A percentile compares a stretch with the other conserved stretches of the same genome.
phyloP scores from a whole-genome alignment of 179 eudicot genomes.

The Nepenthes alata region DNA sequence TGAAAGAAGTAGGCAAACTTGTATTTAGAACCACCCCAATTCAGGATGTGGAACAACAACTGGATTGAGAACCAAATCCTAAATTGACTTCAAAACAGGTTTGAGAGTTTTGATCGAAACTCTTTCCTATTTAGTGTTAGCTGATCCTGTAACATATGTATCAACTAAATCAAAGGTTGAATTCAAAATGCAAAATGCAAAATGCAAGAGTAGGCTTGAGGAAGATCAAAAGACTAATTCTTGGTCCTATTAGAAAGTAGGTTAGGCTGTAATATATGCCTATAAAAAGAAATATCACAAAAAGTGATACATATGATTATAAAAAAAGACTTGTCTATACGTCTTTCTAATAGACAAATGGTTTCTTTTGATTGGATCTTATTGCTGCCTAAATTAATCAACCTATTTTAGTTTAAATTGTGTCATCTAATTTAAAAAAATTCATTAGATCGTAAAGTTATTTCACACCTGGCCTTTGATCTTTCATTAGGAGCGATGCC shows the following conservation, averaged over 20 bases:
- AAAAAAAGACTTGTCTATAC: neutral
- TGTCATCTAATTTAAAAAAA: conserved; percentile 1
- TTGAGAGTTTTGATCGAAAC: neutral
- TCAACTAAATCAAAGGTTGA: neutral
- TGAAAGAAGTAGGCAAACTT: no score
- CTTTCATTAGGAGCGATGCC: neutral
- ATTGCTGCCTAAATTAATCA: neutral
- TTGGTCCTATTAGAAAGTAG: neutral
- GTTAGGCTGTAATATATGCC: conserved; percentile 3
- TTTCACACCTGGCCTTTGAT: neutral
- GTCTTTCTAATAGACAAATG: neutral
- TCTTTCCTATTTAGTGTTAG: neutral
- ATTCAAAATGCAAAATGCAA: neutral
- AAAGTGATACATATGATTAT: neutral
- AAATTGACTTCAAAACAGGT: neutral
- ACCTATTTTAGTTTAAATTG: neutral
- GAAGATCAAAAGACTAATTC: neutral
- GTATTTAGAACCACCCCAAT: neutral
- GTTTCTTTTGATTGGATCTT: conserved; percentile 1
- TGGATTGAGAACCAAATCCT: neutral
- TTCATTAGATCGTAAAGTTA: neutral
- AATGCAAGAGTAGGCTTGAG: neutral
- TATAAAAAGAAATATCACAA: conserved; percentile 2
- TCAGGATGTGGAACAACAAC: neutral
- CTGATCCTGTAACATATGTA: neutral